phyloP scores from a whole-genome alignment of 352 stramenopile species.

The Albugo laibachii region DNA sequence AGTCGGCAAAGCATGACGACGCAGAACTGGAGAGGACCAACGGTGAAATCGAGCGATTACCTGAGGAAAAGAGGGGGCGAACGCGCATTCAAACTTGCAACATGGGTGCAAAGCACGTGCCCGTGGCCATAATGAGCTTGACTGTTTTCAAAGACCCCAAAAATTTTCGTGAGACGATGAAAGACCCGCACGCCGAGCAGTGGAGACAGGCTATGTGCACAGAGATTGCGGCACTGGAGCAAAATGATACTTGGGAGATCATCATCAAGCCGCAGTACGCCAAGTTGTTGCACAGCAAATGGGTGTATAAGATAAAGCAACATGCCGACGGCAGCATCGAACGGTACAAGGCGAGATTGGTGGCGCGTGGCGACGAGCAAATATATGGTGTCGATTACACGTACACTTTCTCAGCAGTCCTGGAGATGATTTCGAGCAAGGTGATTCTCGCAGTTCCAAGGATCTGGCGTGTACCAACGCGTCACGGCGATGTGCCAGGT shows the following conservation, averaged over 20 bases:
- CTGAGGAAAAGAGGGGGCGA: no score
- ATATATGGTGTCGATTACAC: not conserved
- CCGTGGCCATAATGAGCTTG: not conserved
- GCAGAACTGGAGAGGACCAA: no score
- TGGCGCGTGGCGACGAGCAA: not conserved
- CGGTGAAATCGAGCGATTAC: no score
- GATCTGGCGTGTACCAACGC: not conserved
- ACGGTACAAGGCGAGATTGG: not conserved
- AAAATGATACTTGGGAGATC: not conserved
- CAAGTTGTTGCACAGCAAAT: not conserved
- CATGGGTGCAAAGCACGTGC: no score
- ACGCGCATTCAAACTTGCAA: no score
- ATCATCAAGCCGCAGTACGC: not conserved
- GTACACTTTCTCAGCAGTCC: not conserved
- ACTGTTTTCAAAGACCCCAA: not conserved
- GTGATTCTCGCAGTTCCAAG: not conserved
- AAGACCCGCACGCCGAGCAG: not conserved
- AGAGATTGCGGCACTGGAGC: not conserved
- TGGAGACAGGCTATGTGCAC: not conserved
- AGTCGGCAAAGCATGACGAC: no score
- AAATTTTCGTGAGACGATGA: not conserved
- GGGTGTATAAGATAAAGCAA: not conserved
- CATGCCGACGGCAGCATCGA: not conserved
- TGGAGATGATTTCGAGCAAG: slow-evolving; percentile 5
- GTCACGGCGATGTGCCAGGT: not conserved